Base-by-base conservation (phyloP, 192 early-diverging fungal species). In the Chytriomyces sp. region DNA sequence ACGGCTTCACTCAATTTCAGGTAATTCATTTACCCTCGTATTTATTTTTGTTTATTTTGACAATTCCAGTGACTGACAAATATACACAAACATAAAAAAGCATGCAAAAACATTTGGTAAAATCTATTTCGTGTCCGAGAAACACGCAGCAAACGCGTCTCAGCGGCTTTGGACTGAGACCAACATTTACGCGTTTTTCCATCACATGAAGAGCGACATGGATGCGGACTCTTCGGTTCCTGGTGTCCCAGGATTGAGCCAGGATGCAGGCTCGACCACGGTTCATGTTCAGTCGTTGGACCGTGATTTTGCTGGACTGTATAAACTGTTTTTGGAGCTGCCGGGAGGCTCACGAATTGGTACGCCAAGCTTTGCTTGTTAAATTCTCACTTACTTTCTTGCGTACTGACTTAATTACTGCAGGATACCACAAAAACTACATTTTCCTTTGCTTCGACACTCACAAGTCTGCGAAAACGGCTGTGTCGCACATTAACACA, bases 21-120 rank as follows among this genome's bases (percentile, higher is more conserved):
- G 71, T 73, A 46, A 5, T 64, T 16, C 0, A 2, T 64, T 13
- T 45, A 67, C 66, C 66, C 6, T 46, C 5, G 66, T 2, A 46
- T 18, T 67, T 62, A 46, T 63, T 63, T 60, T 24, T 62, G 7
- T 45, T 44, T 62, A 4, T 35, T 28, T 70, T 47, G 69, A 26
- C 8, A 46, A 3, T 10, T 13, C 11, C 23, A 11, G 20, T 67
- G 66, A 9, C 16, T 71, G 16, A 26, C 20, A 20, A 16, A 59
- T n/a, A 3, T 45, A 57, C 20, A 5, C 5, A 8, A 16, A 24
- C 24, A n/a, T 5, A 16, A 11, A 9, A 44, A 23, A 73, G 71
- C 53, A 73, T 43, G 62, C 71, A 1, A 73, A 73, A 62, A 73
- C 71, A 46, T 73, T 73, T 63, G 71, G 59, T 18, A 73, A 73